Percentiles rank a stretch among this genome's conserved stretches.
These are phyloP conservation scores for Plasmodium adleri DNA, from an alignment of 169 alveolate species.

Conservation along the genomic window DNA sequence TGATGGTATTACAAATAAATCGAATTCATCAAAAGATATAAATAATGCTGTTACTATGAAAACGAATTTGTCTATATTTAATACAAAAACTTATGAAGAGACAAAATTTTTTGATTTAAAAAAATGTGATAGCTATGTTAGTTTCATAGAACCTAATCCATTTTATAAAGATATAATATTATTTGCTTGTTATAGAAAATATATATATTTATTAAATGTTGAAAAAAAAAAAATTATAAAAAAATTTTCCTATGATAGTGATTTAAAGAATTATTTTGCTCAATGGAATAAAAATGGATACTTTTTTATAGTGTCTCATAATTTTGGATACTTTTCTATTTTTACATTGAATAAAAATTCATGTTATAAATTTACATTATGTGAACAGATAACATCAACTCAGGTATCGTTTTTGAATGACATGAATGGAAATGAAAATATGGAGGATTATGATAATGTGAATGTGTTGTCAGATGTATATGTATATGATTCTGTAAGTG, in stretches of 20 bases:
- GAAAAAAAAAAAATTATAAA: slow-evolving; percentile 64
- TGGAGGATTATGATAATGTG: slow-evolving; percentile 25
- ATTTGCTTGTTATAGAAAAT: slow-evolving; percentile 50
- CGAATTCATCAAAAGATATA: slow-evolving; percentile 44
- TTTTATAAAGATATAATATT: slow-evolving; percentile 41
- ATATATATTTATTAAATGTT: slow-evolving; percentile 51
- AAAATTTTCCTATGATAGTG: slow-evolving; percentile 73
- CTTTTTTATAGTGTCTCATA: slow-evolving; percentile 56
- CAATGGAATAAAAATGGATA: slow-evolving; percentile 64
- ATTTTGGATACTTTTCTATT: slow-evolving; percentile 74
- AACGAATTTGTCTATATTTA: slow-evolving; percentile 59
- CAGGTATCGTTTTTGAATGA: slow-evolving; percentile 36
- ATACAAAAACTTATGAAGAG: slow-evolving; percentile 48
- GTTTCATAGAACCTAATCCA: slow-evolving; percentile 71
- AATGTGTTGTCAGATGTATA: slow-evolving; percentile 25
- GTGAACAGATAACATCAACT: slow-evolving; percentile 59
- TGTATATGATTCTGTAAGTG: slow-evolving; percentile 15
- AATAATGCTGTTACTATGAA: slow-evolving; percentile 70
- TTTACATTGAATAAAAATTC: slow-evolving; percentile 35
- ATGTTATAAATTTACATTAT: slow-evolving; percentile 49
- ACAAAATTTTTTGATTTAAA: slow-evolving; percentile 50
- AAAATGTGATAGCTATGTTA: slow-evolving; percentile 70
- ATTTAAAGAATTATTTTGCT: slow-evolving; percentile 55
- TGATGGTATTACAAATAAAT: slow-evolving; percentile 74
- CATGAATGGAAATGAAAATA: slow-evolving; percentile 11